phyloP scores from a whole-genome alignment of 2,329 filamentous ascomycete species.

The Orbilia brochopaga region DNA sequence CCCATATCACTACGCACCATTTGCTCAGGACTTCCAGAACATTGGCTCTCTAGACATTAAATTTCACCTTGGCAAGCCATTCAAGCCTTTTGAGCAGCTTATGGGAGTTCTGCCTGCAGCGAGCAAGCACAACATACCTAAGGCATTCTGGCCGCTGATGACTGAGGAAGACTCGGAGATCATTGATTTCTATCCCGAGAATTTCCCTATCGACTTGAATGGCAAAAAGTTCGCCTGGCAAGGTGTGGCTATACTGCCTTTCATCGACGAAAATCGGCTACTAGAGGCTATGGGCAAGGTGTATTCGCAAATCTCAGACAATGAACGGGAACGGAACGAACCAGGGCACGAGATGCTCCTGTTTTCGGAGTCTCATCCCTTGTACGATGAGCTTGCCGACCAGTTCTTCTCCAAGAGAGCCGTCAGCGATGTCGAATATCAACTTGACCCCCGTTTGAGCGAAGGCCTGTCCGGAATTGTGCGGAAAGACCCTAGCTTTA shows the following conservation, averaged over 20 bases:
- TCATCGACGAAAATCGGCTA: constrained; percentile 90
- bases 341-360: constrained; percentile 81
- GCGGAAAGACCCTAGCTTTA: constrained; percentile 79
- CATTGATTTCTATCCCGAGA: constrained; percentile 95
- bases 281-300: constrained; percentile 80
- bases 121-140: constrained; percentile 79
- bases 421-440: constrained; percentile 66
- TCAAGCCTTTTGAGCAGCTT: constrained; percentile 91
- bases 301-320: constrained; percentile 77
- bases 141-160: constrained; percentile 90
- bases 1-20: constrained; percentile 96
- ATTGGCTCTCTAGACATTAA: constrained; percentile 77
- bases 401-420: constrained; percentile 94
- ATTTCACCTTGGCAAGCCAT: constrained; percentile 84
- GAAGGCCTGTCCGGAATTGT: constrained; percentile 80
- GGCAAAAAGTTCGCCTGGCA: constrained; percentile 99
- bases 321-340: constrained; percentile 78
- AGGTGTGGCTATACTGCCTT: constrained; percentile 88
- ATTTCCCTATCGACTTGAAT: constrained; percentile 91
- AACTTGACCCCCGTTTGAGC: constrained; percentile 75
- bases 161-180: constrained; percentile 84
- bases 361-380: constrained; percentile 79
- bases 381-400: constrained; percentile 82
- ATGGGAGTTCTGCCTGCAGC: constrained; percentile 97
- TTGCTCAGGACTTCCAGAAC: constrained; percentile 90